Conservation (phyloP, 1,284 basidiomycete species). For the Austroboletus rostrupii region DNA sequence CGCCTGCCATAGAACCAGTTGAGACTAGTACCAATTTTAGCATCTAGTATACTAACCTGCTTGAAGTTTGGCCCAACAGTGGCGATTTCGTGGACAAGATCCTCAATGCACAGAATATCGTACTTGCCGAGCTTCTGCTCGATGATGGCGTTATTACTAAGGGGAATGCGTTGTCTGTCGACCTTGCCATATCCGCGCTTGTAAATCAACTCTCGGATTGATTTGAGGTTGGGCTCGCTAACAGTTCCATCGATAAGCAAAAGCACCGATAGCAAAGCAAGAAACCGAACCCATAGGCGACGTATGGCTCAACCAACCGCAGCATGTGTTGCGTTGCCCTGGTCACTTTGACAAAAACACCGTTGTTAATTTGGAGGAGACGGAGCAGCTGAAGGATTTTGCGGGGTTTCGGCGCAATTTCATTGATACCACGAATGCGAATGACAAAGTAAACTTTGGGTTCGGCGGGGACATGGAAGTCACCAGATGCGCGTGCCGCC, state of each 20-base stretch:
- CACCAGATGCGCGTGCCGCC: slow-evolving; percentile 86
- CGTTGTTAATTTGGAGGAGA: slow-evolving; percentile 99
- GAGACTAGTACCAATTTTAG: not conserved
- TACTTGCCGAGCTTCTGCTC: slow-evolving; percentile 90
- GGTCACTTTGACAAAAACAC: slow-evolving; percentile 97
- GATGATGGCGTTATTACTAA: slow-evolving; percentile 92
- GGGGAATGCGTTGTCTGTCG: slow-evolving; percentile 95
- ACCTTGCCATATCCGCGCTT: slow-evolving; percentile 99
- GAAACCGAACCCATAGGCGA: slow-evolving; percentile 83
- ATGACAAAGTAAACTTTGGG: slow-evolving; percentile 98
- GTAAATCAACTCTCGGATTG: slow-evolving; percentile 97
- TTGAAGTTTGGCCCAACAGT: slow-evolving; percentile 99
- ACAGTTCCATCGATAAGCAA: slow-evolving; percentile 5
- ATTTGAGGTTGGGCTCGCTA: slow-evolving; percentile 93
- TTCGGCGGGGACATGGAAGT: slow-evolving; percentile 97
- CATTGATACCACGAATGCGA: slow-evolving; percentile 98
- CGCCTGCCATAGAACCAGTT: slow-evolving; percentile 43
- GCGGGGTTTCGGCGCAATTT: slow-evolving; percentile 98
- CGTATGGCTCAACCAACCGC: slow-evolving; percentile 93
- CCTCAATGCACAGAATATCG: slow-evolving; percentile 97
- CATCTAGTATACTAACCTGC: slow-evolving; percentile 55
- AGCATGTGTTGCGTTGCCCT: slow-evolving; percentile 98
- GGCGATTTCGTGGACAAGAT: slow-evolving; percentile 96
- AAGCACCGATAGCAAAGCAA: not conserved
- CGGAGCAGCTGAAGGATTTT: slow-evolving; percentile 99